phyloP scores from a whole-genome alignment of 1,284 basidiomycete species.

The Microbotryum silenes-acaulis region DNA sequence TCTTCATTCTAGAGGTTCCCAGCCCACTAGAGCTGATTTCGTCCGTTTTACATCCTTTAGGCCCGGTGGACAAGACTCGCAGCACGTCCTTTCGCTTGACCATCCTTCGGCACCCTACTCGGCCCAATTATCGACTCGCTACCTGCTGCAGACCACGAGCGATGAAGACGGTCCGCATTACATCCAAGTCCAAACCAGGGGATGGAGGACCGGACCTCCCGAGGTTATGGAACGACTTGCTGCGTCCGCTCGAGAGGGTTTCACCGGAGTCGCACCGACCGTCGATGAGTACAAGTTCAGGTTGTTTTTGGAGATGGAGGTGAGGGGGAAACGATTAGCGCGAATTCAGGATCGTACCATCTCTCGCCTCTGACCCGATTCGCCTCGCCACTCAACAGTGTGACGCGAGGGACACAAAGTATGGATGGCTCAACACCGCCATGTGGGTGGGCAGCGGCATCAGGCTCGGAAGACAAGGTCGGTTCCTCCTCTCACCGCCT shows the following conservation, averaged over 20 bases:
- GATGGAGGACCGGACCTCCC: slow-evolving; percentile 25
- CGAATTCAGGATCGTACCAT: too few species aligned
- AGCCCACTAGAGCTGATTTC: too few species aligned
- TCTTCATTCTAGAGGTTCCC: too few species aligned
- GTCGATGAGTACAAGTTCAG: slow-evolving; percentile 28
- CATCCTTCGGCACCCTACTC: slow-evolving; percentile 22
- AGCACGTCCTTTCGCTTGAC: slow-evolving; percentile 13
- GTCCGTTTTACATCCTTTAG: not conserved
- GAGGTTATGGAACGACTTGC: slow-evolving; percentile 21
- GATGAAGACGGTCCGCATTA: slow-evolving; percentile 5
- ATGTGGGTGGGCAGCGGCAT: slow-evolving; percentile 24
- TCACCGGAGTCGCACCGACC: slow-evolving; percentile 6
- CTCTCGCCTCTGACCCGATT: too few species aligned
- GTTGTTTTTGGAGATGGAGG: slow-evolving; percentile 27
- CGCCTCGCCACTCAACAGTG: too few species aligned
- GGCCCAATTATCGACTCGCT: slow-evolving; percentile 24
- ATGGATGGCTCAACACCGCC: slow-evolving; percentile 22
- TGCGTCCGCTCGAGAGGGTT: slow-evolving; percentile 18
- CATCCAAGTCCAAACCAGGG: slow-evolving; percentile 27
- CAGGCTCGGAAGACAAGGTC: slow-evolving; percentile 25
- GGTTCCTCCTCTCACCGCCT: not conserved
- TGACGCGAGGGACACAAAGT: slow-evolving; percentile 10
- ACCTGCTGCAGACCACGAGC: slow-evolving; percentile 19
- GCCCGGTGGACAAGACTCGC: slow-evolving; percentile 27
- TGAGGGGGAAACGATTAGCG: not conserved